Evolutionary conservation across 75 land plant genomes (phyloP).

Genomic region (Adiantum capillusveneris): DNA sequence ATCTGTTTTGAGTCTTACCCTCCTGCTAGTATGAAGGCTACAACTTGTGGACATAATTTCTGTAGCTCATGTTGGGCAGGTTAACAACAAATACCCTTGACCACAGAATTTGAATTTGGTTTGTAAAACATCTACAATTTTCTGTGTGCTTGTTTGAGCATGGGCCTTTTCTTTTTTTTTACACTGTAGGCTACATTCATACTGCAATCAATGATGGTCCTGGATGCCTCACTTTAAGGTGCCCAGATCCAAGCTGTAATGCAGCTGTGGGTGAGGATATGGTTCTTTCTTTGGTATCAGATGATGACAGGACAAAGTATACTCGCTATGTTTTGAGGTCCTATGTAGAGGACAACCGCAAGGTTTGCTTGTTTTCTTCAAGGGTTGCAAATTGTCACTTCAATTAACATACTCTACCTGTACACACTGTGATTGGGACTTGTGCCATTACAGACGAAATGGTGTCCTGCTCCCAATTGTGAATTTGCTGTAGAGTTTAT

Average conservation of each 20-base stretch:
- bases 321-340: slow-evolving; percentile 79
- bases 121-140: too few species aligned
- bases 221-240: slow-evolving; percentile 81
- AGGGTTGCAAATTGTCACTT: too few species aligned
- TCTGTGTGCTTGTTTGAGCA: too few species aligned
- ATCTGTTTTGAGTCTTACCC: slow-evolving; percentile 63
- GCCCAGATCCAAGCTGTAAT: slow-evolving; percentile 88
- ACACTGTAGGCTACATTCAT: slow-evolving; percentile 64
- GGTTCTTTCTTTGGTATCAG: slow-evolving; percentile 50
- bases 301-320: slow-evolving; percentile 76
- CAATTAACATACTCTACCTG: too few species aligned
- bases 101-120: too few species aligned
- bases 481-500: slow-evolving; percentile 83
- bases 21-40: slow-evolving; percentile 34
- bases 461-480: slow-evolving; percentile 99
- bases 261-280: slow-evolving; percentile 90
- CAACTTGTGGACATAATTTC: slow-evolving; percentile 63
- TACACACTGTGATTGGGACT: too few species aligned
- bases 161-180: not conserved
- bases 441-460: slow-evolving; percentile 78
- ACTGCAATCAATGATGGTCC: slow-evolving; percentile 93
- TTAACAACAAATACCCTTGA: too few species aligned
- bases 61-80: slow-evolving; percentile 67
- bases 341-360: slow-evolving; percentile 84
- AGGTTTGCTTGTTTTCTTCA: slow-evolving; percentile 35